These are phyloP conservation scores for Trametes cinnabarina DNA, from an alignment of 768 basidiomycete genomes.

Conservation along the genomic window DNA sequence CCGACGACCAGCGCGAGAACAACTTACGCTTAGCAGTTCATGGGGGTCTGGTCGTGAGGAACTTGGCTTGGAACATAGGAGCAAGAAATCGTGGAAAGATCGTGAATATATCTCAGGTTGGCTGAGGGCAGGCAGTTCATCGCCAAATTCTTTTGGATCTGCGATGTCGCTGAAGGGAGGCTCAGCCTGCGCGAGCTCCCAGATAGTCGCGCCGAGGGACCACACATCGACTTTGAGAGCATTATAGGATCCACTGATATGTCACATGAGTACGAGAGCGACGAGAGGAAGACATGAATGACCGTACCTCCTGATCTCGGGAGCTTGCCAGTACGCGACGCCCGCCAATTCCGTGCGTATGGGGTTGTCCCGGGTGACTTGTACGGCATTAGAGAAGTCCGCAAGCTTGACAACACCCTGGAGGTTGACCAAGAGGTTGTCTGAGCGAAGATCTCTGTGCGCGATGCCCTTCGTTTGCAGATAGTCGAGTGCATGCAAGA, in stretches of 20 bases:
- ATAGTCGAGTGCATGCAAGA: slow-evolving; percentile 63
- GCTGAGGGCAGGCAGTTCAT: slow-evolving; percentile 63
- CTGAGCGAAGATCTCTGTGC: slow-evolving; percentile 82
- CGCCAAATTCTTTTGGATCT: slow-evolving; percentile 43
- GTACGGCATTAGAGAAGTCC: slow-evolving; percentile 78
- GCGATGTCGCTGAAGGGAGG: slow-evolving; percentile 69
- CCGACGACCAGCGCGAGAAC: not conserved
- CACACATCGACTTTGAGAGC: slow-evolving; percentile 75
- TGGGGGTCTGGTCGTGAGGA: slow-evolving; percentile 52
- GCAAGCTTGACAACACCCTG: slow-evolving; percentile 73
- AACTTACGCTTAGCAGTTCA: slow-evolving; percentile 57
- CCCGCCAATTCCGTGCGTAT: slow-evolving; percentile 59
- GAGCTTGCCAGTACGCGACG: slow-evolving; percentile 83
- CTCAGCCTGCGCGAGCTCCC: slow-evolving; percentile 75
- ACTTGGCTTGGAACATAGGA: slow-evolving; percentile 61
- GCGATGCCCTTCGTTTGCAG: slow-evolving; percentile 66
- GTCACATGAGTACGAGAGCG: not conserved
- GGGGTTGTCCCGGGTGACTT: slow-evolving; percentile 50
- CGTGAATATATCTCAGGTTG: slow-evolving; percentile 62
- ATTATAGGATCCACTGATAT: slow-evolving; percentile 61
- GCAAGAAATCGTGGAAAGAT: slow-evolving; percentile 71
- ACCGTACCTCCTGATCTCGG: slow-evolving; percentile 70
- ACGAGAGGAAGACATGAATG: not conserved
- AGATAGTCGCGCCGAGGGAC: slow-evolving; percentile 80
- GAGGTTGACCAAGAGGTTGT: slow-evolving; percentile 73